phyloP scores from a whole-genome alignment of 2,329 filamentous ascomycete species.

The Esteya vermicola region DNA sequence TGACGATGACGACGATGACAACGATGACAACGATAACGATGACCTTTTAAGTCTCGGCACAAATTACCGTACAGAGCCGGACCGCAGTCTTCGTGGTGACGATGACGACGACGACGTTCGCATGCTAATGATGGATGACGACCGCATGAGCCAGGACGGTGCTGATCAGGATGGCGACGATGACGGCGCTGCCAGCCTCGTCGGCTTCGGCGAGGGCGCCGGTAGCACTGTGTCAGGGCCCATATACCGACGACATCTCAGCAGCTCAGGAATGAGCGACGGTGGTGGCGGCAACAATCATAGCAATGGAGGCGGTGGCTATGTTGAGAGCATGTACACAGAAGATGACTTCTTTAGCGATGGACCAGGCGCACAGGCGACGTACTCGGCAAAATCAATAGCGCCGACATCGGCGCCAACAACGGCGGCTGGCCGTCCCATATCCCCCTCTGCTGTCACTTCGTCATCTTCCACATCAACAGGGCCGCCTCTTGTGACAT shows the following conservation, averaged over 20 bases:
- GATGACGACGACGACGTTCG: constrained; percentile 10
- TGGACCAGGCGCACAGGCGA: no score
- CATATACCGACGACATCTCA: constrained; percentile 44
- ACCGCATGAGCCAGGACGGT: constrained; percentile 64
- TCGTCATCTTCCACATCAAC: not conserved
- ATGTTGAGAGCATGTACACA: no score
- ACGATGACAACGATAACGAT: constrained; percentile 27
- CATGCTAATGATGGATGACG: constrained; percentile 34
- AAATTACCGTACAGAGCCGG: constrained; percentile 26
- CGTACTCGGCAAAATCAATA: no score
- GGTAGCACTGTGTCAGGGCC: constrained; percentile 73
- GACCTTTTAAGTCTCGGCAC: constrained; percentile 60
- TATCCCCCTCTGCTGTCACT: no score
- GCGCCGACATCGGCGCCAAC: no score
- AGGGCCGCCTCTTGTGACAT: not conserved
- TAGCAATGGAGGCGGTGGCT: not conserved
- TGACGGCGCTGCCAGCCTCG: constrained; percentile 55
- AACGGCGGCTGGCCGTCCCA: no score
- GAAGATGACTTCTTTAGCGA: no score
- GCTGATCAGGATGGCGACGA: constrained; percentile 53
- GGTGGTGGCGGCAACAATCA: not conserved
- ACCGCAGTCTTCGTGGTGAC: constrained; percentile 16
- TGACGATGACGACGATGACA: constrained; percentile 34
- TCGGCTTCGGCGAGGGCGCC: constrained; percentile 86
- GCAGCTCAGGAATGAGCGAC: constrained; percentile 8